A percentile compares a stretch with the other conserved stretches of the same genome.
Conservation (phyloP, 306 rosid genomes). For the Cucurbita ficifolia region DNA sequence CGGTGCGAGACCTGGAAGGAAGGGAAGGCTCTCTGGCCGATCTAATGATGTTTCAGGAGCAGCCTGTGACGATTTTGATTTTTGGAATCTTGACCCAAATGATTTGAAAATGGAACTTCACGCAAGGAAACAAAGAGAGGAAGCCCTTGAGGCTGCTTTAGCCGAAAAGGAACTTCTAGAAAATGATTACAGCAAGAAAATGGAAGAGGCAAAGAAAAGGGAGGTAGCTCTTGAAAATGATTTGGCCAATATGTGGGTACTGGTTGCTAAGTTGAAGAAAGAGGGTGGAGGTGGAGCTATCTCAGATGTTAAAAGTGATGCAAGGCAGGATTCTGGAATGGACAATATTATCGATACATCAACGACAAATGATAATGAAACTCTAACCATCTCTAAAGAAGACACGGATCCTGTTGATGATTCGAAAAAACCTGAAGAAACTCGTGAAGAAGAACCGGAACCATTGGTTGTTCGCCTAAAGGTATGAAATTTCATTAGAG, state of each 20-base stretch:
- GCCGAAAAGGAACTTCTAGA: slow-evolving; percentile 80
- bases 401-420: slow-evolving; percentile 37
- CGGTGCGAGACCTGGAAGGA: slow-evolving; percentile 52
- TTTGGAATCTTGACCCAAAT: slow-evolving; percentile 66
- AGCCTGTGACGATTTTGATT: slow-evolving; percentile 52
- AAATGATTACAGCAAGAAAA: slow-evolving; percentile 66
- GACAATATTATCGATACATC: slow-evolving; percentile 24
- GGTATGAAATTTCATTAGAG: slow-evolving; percentile 20
- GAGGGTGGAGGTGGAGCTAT: slow-evolving; percentile 65
- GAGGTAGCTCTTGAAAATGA: slow-evolving; percentile 95
- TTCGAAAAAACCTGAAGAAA: slow-evolving; percentile 37
- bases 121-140: slow-evolving; percentile 94
- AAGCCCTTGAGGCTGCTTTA: slow-evolving; percentile 78
- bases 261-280: slow-evolving; percentile 94
- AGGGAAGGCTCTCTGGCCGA: slow-evolving; percentile 60
- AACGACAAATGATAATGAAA: slow-evolving; percentile 25
- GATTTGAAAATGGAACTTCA: slow-evolving; percentile 81
- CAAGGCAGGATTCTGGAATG: slow-evolving; percentile 29
- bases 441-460: slow-evolving; percentile 68
- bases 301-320: slow-evolving; percentile 41
- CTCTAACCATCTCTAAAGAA: slow-evolving; percentile 25
- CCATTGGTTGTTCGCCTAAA: slow-evolving; percentile 87
- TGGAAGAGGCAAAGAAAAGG: slow-evolving; percentile 82
- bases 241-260: slow-evolving; percentile 99
- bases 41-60: slow-evolving; percentile 42